These are phyloP conservation scores for Grammothele lineata DNA, from an alignment of 768 basidiomycete genomes.

Conservation along the genomic window DNA sequence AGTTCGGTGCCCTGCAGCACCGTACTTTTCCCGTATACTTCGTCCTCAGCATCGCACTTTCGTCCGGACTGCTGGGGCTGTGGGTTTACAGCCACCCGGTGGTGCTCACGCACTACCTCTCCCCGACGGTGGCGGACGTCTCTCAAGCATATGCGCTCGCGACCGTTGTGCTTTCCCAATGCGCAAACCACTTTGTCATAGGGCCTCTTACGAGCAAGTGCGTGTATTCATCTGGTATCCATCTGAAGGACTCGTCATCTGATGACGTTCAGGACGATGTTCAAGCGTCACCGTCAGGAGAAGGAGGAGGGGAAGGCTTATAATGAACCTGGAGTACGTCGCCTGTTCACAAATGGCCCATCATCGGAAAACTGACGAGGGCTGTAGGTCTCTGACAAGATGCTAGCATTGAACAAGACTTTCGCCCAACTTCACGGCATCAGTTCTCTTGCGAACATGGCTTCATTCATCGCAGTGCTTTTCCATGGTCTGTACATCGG, in stretches of 20 bases:
- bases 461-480: slow-evolving; percentile 50
- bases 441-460: slow-evolving; percentile 63
- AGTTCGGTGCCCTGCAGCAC: slow-evolving; percentile 73
- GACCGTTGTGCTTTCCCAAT: slow-evolving; percentile 43
- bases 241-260: background rate
- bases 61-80: slow-evolving; percentile 48
- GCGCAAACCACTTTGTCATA: slow-evolving; percentile 62
- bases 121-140: slow-evolving; percentile 53
- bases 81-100: slow-evolving; percentile 59
- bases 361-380: too few relatives aligned
- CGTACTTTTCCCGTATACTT: slow-evolving; percentile 77
- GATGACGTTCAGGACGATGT: slow-evolving; percentile 55
- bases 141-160: slow-evolving; percentile 59
- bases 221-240: slow-evolving; percentile 23
- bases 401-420: slow-evolving; percentile 63
- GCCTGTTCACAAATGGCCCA: slow-evolving; percentile 25
- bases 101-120: slow-evolving; percentile 43
- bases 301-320: slow-evolving; percentile 68
- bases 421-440: slow-evolving; percentile 69
- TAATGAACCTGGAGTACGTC: slow-evolving; percentile 56
- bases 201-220: slow-evolving; percentile 71
- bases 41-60: slow-evolving; percentile 48
- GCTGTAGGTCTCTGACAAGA: slow-evolving; percentile 25
- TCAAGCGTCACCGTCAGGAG: slow-evolving; percentile 66
- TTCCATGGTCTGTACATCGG: slow-evolving; percentile 76